phyloP scores from a whole-genome alignment of 768 basidiomycete species.

The Leccinum uliginosum region DNA sequence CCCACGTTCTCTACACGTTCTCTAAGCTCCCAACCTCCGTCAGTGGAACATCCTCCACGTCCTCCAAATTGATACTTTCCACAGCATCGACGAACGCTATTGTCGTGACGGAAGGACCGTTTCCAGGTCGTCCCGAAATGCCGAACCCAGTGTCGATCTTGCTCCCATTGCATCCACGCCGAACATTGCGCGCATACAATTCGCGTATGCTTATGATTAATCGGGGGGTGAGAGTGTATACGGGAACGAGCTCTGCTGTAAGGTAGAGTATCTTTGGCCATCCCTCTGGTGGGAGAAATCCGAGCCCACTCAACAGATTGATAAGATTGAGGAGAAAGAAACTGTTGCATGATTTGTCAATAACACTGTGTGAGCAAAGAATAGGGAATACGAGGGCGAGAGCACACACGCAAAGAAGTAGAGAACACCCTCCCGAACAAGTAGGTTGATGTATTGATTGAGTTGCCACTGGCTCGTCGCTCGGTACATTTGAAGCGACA shows the following conservation, averaged over 20 bases:
- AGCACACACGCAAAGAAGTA: background rate
- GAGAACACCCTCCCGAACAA: background rate
- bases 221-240: background rate
- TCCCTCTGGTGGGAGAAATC: background rate
- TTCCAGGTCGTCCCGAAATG: background rate
- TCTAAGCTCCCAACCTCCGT: background rate
- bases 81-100: background rate
- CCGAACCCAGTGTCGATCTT: background rate
- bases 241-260: background rate
- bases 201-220: background rate
- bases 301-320: background rate
- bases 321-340: background rate
- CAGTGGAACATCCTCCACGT: background rate
- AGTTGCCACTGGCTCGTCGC: background rate
- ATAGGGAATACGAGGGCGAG: background rate
- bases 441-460: background rate
- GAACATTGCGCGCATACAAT: background rate
- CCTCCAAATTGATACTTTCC: background rate
- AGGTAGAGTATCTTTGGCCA: background rate
- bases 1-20: background rate
- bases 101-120: background rate
- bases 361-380: background rate
- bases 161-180: background rate
- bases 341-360: background rate
- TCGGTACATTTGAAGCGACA: background rate